These are phyloP conservation scores for Sorghum bicolor DNA, from an alignment of 176 grass and related monocot species.

Conservation along the genomic window DNA sequence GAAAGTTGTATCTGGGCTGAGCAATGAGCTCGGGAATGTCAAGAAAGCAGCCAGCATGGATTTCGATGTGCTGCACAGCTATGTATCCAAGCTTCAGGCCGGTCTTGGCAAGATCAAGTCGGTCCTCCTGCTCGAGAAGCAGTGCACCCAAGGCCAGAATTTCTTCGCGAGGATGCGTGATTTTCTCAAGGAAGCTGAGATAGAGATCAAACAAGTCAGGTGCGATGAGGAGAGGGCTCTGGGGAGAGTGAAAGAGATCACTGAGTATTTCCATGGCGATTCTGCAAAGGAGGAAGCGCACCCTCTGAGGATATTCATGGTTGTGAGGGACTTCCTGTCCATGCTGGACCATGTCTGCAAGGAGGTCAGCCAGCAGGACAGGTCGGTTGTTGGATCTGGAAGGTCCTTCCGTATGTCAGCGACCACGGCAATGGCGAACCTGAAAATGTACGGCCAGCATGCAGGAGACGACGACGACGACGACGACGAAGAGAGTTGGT, in stretches of 20 bases:
- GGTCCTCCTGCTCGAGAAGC: slow-evolving; percentile 55
- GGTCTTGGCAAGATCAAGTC: slow-evolving; percentile 63
- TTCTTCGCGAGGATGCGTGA: slow-evolving; percentile 63
- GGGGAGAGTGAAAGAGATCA: slow-evolving; percentile 67
- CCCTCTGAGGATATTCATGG: slow-evolving; percentile 90
- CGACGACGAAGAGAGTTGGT: slow-evolving; percentile 64
- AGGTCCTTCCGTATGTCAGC: slow-evolving; percentile 71
- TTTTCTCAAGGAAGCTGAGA: slow-evolving; percentile 62
- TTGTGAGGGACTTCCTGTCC: slow-evolving; percentile 85
- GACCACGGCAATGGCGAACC: slow-evolving; percentile 20
- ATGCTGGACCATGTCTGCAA: slow-evolving; percentile 88
- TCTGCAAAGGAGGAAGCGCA: slow-evolving; percentile 68
- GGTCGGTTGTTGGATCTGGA: slow-evolving; percentile 61
- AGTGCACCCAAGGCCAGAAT: slow-evolving; percentile 50
- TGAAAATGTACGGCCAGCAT: slow-evolving; percentile 32
- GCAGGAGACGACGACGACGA: slow-evolving; percentile 10
- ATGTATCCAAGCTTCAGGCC: slow-evolving; percentile 74
- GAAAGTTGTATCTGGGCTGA: slow-evolving; percentile 69
- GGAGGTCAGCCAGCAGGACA: slow-evolving; percentile 76
- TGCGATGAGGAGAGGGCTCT: slow-evolving; percentile 58
- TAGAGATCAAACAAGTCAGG: slow-evolving; percentile 57
- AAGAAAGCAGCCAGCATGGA: slow-evolving; percentile 92
- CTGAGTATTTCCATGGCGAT: slow-evolving; percentile 76
- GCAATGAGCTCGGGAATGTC: slow-evolving; percentile 73
- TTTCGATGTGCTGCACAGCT: slow-evolving; percentile 78